Conservation (phyloP, 495 filamentous ascomycete genomes). For the Penicillium diatomitis region DNA sequence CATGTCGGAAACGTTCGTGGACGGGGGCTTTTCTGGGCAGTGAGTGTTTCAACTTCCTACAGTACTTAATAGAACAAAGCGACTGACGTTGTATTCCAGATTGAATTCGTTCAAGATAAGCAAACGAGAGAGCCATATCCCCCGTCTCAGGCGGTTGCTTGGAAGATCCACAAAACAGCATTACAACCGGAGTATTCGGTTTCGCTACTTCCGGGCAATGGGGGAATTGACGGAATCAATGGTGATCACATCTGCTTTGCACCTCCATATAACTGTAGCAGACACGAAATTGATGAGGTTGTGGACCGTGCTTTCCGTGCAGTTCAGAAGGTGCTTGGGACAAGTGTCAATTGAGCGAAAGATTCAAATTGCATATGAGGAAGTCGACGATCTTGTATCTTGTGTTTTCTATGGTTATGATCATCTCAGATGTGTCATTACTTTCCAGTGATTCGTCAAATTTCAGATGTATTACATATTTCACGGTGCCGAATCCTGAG, state of each 20-base stretch:
- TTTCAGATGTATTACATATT: no score
- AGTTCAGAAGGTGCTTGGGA: slow-evolving; percentile 20
- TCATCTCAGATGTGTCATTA: no score
- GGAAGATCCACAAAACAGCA: slow-evolving; percentile 42
- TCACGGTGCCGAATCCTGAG: no score
- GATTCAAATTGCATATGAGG: no score
- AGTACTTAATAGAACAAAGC: not conserved
- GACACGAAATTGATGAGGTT: slow-evolving; percentile 50
- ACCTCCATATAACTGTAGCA: slow-evolving; percentile 59
- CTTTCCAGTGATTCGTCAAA: no score
- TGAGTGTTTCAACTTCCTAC: slow-evolving; percentile 14
- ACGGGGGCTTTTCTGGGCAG: slow-evolving; percentile 43
- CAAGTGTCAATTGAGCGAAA: not conserved
- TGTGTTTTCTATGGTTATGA: no score
- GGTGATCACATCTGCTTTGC: slow-evolving; percentile 69
- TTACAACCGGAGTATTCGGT: slow-evolving; percentile 46
- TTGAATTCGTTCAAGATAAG: slow-evolving; percentile 50
- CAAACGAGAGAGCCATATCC: slow-evolving; percentile 43
- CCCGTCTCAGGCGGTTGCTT: slow-evolving; percentile 20
- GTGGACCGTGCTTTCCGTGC: slow-evolving; percentile 29
- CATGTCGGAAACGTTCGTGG: slow-evolving; percentile 47
- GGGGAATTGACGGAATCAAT: slow-evolving; percentile 51
- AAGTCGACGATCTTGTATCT: no score
- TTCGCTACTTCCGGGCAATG: slow-evolving; percentile 59
- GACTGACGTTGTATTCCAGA: slow-evolving; percentile 15